Conservation (phyloP, 768 basidiomycete species). For the Suillus luteus region DNA sequence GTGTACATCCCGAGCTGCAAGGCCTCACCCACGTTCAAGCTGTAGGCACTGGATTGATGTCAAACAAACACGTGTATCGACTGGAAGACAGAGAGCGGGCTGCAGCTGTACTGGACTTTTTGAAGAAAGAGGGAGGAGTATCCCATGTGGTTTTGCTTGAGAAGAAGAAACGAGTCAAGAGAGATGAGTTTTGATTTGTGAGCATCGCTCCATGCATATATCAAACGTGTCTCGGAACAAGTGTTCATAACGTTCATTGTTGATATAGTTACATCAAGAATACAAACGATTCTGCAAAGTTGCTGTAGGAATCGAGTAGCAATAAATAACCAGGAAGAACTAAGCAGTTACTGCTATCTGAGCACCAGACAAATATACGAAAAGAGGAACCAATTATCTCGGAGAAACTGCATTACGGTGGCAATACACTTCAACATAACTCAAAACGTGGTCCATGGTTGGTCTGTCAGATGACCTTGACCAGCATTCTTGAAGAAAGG, state of each 20-base stretch:
- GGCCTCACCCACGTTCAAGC: constrained; percentile 6
- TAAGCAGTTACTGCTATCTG: background rate
- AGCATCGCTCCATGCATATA: background rate
- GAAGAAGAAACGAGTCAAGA: constrained; percentile 5
- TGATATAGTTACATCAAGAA: background rate
- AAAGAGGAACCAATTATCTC: background rate
- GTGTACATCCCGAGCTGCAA: constrained; percentile 3
- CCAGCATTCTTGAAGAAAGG: constrained; percentile 6
- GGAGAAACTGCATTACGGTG: background rate
- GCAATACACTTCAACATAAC: background rate
- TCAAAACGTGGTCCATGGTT: background rate
- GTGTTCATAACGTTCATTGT: background rate
- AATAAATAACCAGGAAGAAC: background rate
- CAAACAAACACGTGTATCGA: constrained; percentile 6
- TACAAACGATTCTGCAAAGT: too few relatives aligned
- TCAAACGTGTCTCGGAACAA: background rate
- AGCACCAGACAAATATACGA: background rate
- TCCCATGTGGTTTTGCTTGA: background rate
- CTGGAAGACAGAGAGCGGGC: background rate
- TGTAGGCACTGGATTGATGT: constrained; percentile 6
- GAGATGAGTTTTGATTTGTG: constrained; percentile 4
- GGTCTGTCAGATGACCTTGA: background rate
- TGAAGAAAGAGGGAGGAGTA: constrained; percentile 4
- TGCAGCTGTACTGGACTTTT: background rate
- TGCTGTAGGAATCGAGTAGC: background rate